Evolutionary conservation across 192 early-diverging fungal genomes (phyloP).

Genomic region (Backusella tuberculispora): DNA sequence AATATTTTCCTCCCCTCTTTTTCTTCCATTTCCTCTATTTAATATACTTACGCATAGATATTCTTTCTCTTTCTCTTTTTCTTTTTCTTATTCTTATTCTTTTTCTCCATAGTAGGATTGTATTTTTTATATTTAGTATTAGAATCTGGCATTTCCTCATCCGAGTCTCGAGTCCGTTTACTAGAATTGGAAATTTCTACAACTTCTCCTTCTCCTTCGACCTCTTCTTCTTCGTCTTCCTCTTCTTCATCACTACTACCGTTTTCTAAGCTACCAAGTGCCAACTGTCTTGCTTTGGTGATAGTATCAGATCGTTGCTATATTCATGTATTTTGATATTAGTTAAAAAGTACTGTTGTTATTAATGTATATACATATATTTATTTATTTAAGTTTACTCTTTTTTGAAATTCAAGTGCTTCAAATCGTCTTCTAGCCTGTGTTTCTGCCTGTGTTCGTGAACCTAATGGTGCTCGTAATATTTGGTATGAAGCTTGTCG

Average conservation of each 20-base stretch:
- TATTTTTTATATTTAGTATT: conserved; percentile 13
- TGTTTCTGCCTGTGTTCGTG: conserved; percentile 13
- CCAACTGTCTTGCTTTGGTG: conserved; percentile 16
- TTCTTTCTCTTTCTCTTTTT: conserved; percentile 34
- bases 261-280: background rate
- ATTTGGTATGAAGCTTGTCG: background rate
- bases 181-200: background rate
- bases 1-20: background rate
- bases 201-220: conserved; percentile 5
- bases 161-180: conserved; percentile 12
- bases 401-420: conserved; percentile 28
- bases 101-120: conserved; percentile 34
- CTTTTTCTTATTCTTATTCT: conserved; percentile 34
- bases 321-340: background rate
- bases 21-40: background rate
- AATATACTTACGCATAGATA: conserved; percentile 44
- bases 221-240: background rate
- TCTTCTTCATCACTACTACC: conserved; percentile 16
- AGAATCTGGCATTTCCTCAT: conserved; percentile 18
- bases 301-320: conserved; percentile 6
- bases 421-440: conserved; percentile 27
- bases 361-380: background rate
- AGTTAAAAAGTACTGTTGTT: background rate
- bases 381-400: background rate
- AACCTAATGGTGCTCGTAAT: conserved; percentile 22